Evolutionary conservation across 352 stramenopile species (phyloP).

Genomic region (Globisporangium takayamanum): DNA sequence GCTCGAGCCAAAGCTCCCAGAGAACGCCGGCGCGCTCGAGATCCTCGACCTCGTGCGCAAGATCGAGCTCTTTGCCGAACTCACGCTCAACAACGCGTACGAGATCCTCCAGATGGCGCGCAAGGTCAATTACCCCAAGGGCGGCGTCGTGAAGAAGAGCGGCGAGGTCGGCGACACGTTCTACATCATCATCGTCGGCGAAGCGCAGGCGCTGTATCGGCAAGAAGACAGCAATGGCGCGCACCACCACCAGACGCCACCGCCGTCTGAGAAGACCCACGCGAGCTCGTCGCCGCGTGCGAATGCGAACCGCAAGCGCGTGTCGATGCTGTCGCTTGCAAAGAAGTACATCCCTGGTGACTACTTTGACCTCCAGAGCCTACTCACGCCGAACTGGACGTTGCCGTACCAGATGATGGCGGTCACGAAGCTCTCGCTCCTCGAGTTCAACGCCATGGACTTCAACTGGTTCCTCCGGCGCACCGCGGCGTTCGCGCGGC

Average conservation of each 20-base stretch:
- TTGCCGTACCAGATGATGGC: conserved; percentile 63
- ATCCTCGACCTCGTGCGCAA: conserved; percentile 83
- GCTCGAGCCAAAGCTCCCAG: conserved; percentile 63
- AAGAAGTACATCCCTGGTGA: conserved; percentile 83
- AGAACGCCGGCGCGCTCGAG: conserved; percentile 73
- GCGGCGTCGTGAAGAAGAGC: conserved; percentile 37
- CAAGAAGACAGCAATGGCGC: conserved; percentile 8
- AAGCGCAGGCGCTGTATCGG: conserved; percentile 49
- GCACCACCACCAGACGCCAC: neutral
- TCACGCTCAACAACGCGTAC: conserved; percentile 82
- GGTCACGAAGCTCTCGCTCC: conserved; percentile 57
- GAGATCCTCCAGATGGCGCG: conserved; percentile 80
- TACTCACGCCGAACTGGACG: conserved; percentile 62
- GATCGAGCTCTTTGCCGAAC: conserved; percentile 74
- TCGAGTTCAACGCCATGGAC: conserved; percentile 75
- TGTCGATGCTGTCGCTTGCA: conserved; percentile 52
- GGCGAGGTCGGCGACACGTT: conserved; percentile 56
- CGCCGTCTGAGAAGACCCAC: conserved; percentile 5
- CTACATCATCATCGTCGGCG: conserved; percentile 81
- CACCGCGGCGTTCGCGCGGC: conserved; percentile 60
- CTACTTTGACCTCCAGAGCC: conserved; percentile 85
- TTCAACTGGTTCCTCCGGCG: conserved; percentile 84
- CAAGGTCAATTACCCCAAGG: conserved; percentile 63
- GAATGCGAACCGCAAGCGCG: conserved; percentile 29
- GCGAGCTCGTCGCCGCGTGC: conserved; percentile 14